Percentiles rank a stretch among this genome's conserved stretches.
Evolutionary conservation across 1,139 yeast genomes (phyloP).

Genomic region (Sugiyamaella xylanicola): DNA sequence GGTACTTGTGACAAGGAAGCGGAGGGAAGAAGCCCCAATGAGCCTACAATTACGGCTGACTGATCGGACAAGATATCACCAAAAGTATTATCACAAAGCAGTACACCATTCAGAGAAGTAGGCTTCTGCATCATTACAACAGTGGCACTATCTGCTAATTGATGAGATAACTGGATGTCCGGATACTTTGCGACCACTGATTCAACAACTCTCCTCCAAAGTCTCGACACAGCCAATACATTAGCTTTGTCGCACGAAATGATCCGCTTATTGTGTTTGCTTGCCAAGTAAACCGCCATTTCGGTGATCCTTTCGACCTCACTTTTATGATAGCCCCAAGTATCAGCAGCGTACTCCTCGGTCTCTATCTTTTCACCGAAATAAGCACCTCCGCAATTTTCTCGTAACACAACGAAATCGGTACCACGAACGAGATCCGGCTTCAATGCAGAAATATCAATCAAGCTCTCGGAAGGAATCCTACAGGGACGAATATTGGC

Average conservation of each 20-base stretch:
- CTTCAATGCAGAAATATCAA: slow-evolving; percentile 75
- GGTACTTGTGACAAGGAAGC: slow-evolving; percentile 86
- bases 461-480: slow-evolving; percentile 70
- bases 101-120: slow-evolving; percentile 74
- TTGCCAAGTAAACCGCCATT: slow-evolving; percentile 87
- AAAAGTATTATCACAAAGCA: slow-evolving; percentile 82
- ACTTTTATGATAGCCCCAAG: slow-evolving; percentile 73
- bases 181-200: slow-evolving; percentile 75
- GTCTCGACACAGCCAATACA: slow-evolving; percentile 79
- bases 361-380: slow-evolving; percentile 84
- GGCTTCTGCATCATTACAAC: slow-evolving; percentile 83
- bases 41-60: slow-evolving; percentile 86
- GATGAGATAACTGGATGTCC: slow-evolving; percentile 69
- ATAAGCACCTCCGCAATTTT: slow-evolving; percentile 86
- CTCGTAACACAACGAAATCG: slow-evolving; percentile 78
- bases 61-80: slow-evolving; percentile 89
- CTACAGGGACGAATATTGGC: slow-evolving; percentile 88
- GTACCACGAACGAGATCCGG: slow-evolving; percentile 75
- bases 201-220: slow-evolving; percentile 83
- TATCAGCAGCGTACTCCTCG: slow-evolving; percentile 75
- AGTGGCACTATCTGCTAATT: slow-evolving; percentile 85
- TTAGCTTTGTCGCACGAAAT: slow-evolving; percentile 90
- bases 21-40: slow-evolving; percentile 79
- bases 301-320: slow-evolving; percentile 84
- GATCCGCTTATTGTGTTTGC: slow-evolving; percentile 71